These are phyloP conservation scores for Raphanus sativus DNA, from an alignment of 345 rosid species.

Conservation along the genomic window DNA sequence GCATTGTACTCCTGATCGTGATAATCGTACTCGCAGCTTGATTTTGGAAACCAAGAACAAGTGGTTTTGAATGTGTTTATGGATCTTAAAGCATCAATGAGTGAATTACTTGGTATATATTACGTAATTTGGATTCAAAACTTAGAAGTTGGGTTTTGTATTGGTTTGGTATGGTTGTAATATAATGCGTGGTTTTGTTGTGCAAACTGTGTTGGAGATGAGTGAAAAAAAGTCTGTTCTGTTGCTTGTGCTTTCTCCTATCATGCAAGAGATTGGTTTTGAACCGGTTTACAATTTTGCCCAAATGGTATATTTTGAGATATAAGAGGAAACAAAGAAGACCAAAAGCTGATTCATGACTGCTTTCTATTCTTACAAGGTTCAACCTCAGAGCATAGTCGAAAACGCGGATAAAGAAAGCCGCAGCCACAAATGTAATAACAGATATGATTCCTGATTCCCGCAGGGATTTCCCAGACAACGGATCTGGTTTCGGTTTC, in stretches of 20 bases:
- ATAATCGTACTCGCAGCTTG: constrained; percentile 78
- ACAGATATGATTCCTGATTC: constrained; percentile 42
- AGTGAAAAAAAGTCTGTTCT: not conserved
- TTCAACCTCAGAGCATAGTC: constrained; percentile 41
- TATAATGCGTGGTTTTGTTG: constrained; percentile 18
- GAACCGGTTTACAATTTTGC: not conserved
- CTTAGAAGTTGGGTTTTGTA: not conserved
- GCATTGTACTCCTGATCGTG: constrained; percentile 86
- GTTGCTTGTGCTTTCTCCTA: constrained; percentile 12
- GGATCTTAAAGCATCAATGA: constrained; percentile 12
- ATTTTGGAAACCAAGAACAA: constrained; percentile 22
- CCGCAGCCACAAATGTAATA: constrained; percentile 52
- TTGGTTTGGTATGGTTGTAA: not conserved
- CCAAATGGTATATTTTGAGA: not conserved
- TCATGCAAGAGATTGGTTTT: not conserved
- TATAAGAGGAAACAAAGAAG: not conserved
- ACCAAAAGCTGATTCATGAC: constrained; percentile 16
- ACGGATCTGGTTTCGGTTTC: constrained; percentile 25
- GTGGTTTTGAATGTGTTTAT: constrained; percentile 6
- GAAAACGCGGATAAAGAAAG: constrained; percentile 47
- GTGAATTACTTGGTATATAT: constrained; percentile 27
- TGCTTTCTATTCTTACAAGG: constrained; percentile 16
- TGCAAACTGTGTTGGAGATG: constrained; percentile 31
- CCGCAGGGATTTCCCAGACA: constrained; percentile 65
- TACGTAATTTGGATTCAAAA: constrained; percentile 15